Conservation (phyloP, 2,329 filamentous ascomycete species). For the Ophiostoma ulmi region DNA sequence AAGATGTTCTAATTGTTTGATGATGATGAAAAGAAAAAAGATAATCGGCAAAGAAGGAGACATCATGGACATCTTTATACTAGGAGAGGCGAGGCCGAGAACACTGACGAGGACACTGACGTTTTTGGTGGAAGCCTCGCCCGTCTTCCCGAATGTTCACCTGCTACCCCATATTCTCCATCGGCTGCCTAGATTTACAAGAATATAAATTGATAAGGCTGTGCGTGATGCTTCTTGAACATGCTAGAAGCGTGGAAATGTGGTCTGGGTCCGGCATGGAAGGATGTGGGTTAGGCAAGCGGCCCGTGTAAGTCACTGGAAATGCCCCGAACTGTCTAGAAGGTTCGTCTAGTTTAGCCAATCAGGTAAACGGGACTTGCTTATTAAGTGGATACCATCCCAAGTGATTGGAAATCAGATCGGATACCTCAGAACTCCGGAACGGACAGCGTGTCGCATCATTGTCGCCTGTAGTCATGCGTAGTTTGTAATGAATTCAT, state of each 20-base stretch:
- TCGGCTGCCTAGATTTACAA: slow-evolving; percentile 1
- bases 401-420: background rate
- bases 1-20: slow-evolving; percentile 1
- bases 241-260: slow-evolving; percentile 9
- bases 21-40: slow-evolving; percentile 10
- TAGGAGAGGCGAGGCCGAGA: background rate
- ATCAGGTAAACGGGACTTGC: background rate
- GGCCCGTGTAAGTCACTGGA: slow-evolving; percentile 13
- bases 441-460: background rate
- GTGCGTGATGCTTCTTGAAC: slow-evolving; percentile 8
- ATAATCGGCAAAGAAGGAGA: background rate
- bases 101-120: background rate
- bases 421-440: background rate
- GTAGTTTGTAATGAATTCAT: too few relatives aligned
- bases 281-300: background rate
- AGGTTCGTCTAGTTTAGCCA: background rate
- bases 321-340: slow-evolving; percentile 10
- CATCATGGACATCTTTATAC: background rate
- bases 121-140: background rate
- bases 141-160: background rate
- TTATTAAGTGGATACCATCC: background rate
- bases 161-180: background rate
- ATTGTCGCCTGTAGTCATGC: background rate
- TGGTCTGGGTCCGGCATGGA: background rate
- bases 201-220: background rate